Evolutionary conservation across 2,329 filamentous ascomycete species (phyloP), one percentile per base, ranked within the genome.

Genomic region (Lecanoromycetidae sp.): DNA sequence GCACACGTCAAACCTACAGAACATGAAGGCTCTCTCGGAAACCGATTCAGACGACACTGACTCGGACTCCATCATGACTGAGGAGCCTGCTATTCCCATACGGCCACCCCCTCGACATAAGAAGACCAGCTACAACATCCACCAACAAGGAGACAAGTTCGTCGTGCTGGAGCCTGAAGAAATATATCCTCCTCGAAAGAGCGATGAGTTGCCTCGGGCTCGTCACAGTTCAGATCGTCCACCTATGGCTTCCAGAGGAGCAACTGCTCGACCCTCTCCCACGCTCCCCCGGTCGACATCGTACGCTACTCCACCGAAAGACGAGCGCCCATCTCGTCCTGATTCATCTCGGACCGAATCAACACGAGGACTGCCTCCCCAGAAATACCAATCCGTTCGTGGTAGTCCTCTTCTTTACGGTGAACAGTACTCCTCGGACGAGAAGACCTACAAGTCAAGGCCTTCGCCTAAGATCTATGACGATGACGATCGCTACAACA

Each of bases 1-100:
- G 10, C 62, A 64, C 33, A 56, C 61, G 2, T 63, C 65, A 9
- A 67, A 64, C 39, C 48, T 63, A 34, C 62, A 63, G 44, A 57
- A 57, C 25, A 59, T 59, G 34, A 59, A 64, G 30, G 44, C 49
- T 3, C 13, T 33, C 15, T 40, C 38, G 3, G 44, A 42, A 23
- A 35, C 23, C 19, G 32, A 25, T 23, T 34, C 40, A 19, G 33
- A 26, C 15, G 42, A 30, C 17, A 49, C 37, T 17, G 49, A 48
- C 1, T 44, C 49, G n/a, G 49, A 51, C 27, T 48, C 49, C 13
- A 45, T 42, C n/a, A 32, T 36, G 27, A 49, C 46, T 2, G 46
- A 49, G 30, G 40, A 44, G 19, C 26, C n/a, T 15, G 10, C 34
- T 32, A 34, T 29, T 9, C 37, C 26, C 20, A 17, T 25, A 38